Evolutionary conservation across 257 asterid species (phyloP).

Genomic region (Ilex asprella): DNA sequence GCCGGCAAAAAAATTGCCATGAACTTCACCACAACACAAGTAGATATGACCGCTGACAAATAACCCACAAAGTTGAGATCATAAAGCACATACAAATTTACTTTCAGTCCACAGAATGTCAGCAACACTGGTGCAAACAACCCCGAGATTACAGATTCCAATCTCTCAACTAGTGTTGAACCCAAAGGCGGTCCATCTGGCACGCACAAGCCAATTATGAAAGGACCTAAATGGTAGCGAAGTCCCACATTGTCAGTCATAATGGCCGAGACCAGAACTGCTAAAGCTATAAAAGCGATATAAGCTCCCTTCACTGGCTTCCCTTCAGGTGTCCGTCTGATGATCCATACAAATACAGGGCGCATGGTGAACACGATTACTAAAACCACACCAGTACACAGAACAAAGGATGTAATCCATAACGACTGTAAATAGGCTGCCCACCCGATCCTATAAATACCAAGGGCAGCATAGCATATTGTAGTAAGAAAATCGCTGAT

Average conservation of each 20-base stretch:
- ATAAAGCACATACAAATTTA: constrained; percentile 43
- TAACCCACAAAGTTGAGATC: constrained; percentile 36
- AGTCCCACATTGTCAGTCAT: constrained; percentile 67
- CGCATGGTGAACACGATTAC: constrained; percentile 45
- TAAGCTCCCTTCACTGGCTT: constrained; percentile 42
- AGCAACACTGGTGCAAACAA: constrained; percentile 63
- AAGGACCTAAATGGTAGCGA: constrained; percentile 65
- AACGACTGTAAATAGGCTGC: constrained; percentile 16
- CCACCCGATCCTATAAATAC: too few species aligned
- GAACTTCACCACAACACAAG: constrained; percentile 34
- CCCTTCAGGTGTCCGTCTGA: constrained; percentile 72
- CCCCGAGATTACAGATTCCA: constrained; percentile 62
- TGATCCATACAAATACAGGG: constrained; percentile 51
- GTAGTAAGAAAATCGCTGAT: constrained; percentile 59
- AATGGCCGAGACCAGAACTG: constrained; percentile 46
- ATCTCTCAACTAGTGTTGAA: constrained; percentile 59
- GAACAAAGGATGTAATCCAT: constrained; percentile 20
- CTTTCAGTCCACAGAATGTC: constrained; percentile 67
- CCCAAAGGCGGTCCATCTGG: constrained; percentile 95
- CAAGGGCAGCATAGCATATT: constrained; percentile 5
- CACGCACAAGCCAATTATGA: constrained; percentile 60
- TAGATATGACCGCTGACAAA: constrained; percentile 22
- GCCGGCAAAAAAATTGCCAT: constrained; percentile 42
- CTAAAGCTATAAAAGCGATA: constrained; percentile 31
- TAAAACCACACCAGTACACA: constrained; percentile 26